Evolutionary conservation across 2,329 filamentous ascomycete genomes (phyloP), one percentile per base, ranked within the genome.

Genomic region (Plenodomus biglobosus): DNA sequence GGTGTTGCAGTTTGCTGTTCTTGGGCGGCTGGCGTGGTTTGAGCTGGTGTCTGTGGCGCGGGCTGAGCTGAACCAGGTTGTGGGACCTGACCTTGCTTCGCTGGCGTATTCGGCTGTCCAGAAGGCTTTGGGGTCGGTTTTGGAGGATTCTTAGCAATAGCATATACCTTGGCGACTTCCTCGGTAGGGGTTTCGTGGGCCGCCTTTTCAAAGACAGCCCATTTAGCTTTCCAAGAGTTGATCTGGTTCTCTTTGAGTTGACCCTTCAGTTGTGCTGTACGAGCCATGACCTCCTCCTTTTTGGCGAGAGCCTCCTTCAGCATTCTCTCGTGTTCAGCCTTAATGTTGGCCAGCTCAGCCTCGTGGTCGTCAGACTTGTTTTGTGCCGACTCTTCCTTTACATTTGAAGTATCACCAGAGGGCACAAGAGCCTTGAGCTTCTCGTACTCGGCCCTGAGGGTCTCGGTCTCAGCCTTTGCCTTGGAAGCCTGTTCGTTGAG

Each of bases 131-230:
- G 42, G 32, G 42, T 47, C 37, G 77, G 69, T 66, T 83, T 87
- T 10, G 48, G 42, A 16, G 84, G 81, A 44, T 74, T 77, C 72
- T 92, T 92, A 0, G 87, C 91, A 72, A 92, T 91, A 0, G 87
- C 91, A 44, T 88, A 96, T 0, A 96, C 92, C 71, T 96, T 91
- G 8, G 77, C 82, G 3, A 97, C 90, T 0, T 91, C 84, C 66
- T 85, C 85, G 61, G 92, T 80, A 0, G 92, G 92, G 0, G 92
- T 96, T 40, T 95, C 87, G n/a, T 80, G 80, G 0, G 87, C 90
- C 11, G 92, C 92, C 39, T 84, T 88, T 64, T 91, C 82, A 3
- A 97, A 88, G 1, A 94, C 83, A 1, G 82, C 81, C 24, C 95
- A 75, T 75, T 94, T 95, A 3, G 86, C 88, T 42, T 79, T 79